These are phyloP conservation scores for Marasmius sp. DNA, from an alignment of 1,284 basidiomycete species.

Conservation along the genomic window DNA sequence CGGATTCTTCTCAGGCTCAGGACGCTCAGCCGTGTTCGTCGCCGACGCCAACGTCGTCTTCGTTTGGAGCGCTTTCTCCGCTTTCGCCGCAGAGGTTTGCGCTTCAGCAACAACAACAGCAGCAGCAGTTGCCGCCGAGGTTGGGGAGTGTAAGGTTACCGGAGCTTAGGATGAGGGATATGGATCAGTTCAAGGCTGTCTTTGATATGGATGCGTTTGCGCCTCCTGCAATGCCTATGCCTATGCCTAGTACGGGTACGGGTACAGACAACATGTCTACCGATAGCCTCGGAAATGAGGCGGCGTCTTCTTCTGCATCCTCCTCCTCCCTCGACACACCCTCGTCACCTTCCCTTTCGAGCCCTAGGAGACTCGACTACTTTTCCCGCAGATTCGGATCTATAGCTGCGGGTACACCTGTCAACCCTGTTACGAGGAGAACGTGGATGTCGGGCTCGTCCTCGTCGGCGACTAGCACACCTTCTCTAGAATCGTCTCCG, in stretches of 20 bases:
- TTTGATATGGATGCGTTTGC: not conserved
- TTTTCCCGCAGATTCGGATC: not conserved
- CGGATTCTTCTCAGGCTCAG: not conserved
- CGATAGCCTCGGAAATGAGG: not conserved
- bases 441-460: not conserved
- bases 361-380: not conserved
- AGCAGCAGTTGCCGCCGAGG: not conserved
- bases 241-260: not conserved
- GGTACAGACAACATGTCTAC: not conserved
- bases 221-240: not conserved
- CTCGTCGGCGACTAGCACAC: not conserved
- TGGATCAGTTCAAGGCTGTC: slow-evolving; percentile 1
- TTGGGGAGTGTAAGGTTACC: not conserved
- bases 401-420: not conserved
- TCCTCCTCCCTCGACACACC: not conserved
- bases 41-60: not conserved
- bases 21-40: not conserved
- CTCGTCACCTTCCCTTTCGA: not conserved
- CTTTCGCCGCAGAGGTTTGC: not conserved
- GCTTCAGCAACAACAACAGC: not conserved
- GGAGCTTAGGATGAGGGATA: not conserved
- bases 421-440: not conserved
- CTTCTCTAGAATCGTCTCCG: not conserved
- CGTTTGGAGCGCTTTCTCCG: not conserved
- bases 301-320: not conserved